Base-by-base conservation (phyloP, 345 rosid genomes). In the Balakata baccata region DNA sequence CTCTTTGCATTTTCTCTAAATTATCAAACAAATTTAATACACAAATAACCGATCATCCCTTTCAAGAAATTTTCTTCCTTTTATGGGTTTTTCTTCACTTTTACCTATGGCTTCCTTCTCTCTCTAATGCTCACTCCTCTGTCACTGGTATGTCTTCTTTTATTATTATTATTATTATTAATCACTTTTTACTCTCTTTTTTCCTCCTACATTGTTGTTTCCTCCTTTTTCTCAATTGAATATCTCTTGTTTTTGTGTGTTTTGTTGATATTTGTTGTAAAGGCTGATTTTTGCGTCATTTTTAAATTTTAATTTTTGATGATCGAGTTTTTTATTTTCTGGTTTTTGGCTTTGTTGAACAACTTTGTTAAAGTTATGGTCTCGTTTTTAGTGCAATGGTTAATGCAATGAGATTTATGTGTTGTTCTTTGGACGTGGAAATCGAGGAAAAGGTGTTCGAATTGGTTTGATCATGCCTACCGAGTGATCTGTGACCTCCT, bases 1-100 rank as follows among this genome's bases (percentile, higher is more conserved):
- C 77, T 77, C 82, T 80, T 80, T 76, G 75, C 75, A 74, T 85
- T 85, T 79, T 85, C 79, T 79, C 77, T 84, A 76, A 66, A 75
- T 78, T 78, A 68, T 77, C 78, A 73, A 49, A 69, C n/a, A 59
- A 52, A 70, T 56, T 14, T 6, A 52, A 43, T 66, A 14, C 25
- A 4, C 59, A 63, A 11, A 8, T 29, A 75, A 7, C 16, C 25
- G 47, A 63, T 75, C 67, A 4, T 67, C 66, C 73, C 66, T 65
- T 64, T 67, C 52, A 68, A 37, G 6, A 13, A 20, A 47, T 29
- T 47, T 51, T 54, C 20, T 37, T 23, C 18, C 50, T 47, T 52
- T 74, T 38, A 25, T 47, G 29, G 54, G 4, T 39, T 49, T 23
- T 39, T 47, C n/a, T 34, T 52, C 41, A 45, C 52, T 41, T 60